Percentiles rank a stretch among this genome's conserved stretches.
Evolutionary conservation across 352 stramenopile genomes (phyloP).

Genomic region (Thraustochytrium sp.): DNA sequence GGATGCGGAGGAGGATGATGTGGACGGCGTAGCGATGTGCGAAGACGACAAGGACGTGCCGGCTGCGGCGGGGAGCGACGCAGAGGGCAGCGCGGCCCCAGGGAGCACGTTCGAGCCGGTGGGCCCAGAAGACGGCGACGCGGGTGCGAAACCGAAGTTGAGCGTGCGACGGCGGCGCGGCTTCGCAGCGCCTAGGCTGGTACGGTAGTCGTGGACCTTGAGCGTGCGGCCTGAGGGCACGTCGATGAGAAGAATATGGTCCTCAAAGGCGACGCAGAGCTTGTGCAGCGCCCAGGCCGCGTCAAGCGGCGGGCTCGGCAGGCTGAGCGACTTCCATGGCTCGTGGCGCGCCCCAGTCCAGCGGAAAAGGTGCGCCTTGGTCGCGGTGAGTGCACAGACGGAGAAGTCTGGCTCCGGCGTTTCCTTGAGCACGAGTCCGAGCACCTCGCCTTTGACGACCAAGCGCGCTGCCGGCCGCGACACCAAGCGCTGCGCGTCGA

Average conservation of each 20-base stretch:
- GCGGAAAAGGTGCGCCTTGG: constrained; percentile 28
- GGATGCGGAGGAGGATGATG: too few relatives aligned
- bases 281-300: neutral
- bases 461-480: neutral
- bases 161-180: too few relatives aligned
- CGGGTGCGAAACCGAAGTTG: too few relatives aligned
- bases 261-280: constrained; percentile 17
- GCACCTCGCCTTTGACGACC: neutral
- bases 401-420: neutral
- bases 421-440: neutral
- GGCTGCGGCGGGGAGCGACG: too few relatives aligned
- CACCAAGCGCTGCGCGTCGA: constrained; percentile 5
- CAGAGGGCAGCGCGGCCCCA: too few relatives aligned
- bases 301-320: neutral
- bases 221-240: neutral
- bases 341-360: constrained; percentile 3
- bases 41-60: too few relatives aligned
- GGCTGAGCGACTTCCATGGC: constrained; percentile 22
- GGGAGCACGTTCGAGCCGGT: too few relatives aligned
- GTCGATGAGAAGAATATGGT: constrained; percentile 11
- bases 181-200: neutral
- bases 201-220: constrained; percentile 1
- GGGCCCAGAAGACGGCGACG: too few relatives aligned
- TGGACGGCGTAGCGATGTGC: too few relatives aligned
- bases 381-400: neutral